Percentiles rank a stretch among this genome's conserved stretches.
Evolutionary conservation across 768 basidiomycete genomes (phyloP).

Genomic region (Lactarius quietus): DNA sequence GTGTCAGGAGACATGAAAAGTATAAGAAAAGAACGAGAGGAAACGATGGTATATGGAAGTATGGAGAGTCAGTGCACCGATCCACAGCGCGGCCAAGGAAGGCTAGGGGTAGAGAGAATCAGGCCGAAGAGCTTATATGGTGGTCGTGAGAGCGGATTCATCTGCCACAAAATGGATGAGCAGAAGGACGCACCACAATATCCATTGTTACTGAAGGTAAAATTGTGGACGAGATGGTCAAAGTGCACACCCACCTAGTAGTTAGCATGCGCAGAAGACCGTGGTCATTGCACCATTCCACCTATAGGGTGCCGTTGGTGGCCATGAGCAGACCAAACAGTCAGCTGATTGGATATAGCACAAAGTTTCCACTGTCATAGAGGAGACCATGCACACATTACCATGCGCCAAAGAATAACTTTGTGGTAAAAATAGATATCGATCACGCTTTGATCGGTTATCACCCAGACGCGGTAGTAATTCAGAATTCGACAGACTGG

Average conservation of each 20-base stretch:
- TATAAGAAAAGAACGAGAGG: neutral
- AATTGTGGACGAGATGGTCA: neutral
- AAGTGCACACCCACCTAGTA: neutral
- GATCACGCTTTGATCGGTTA: neutral
- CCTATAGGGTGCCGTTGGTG: no score
- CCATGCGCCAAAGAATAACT: neutral
- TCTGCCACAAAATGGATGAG: constrained; percentile 6
- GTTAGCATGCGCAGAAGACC: neutral
- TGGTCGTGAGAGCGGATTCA: neutral
- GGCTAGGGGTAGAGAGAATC: neutral
- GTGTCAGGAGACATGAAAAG: neutral
- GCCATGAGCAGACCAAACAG: neutral
- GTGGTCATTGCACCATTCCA: no score
- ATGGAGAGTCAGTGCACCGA: neutral
- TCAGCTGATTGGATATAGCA: neutral
- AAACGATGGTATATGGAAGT: neutral
- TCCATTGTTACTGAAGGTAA: neutral
- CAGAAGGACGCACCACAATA: neutral
- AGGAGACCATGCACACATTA: neutral
- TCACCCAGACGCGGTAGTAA: neutral
- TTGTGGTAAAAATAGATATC: neutral
- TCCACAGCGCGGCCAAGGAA: constrained; percentile 1
- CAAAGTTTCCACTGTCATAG: neutral
- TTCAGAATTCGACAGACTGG: neutral
- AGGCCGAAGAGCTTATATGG: neutral